A percentile compares a stretch with the other conserved stretches of the same genome.
Evolutionary conservation across 2,329 filamentous ascomycete species (phyloP).

Genomic region (Metarhizium guizhouense): DNA sequence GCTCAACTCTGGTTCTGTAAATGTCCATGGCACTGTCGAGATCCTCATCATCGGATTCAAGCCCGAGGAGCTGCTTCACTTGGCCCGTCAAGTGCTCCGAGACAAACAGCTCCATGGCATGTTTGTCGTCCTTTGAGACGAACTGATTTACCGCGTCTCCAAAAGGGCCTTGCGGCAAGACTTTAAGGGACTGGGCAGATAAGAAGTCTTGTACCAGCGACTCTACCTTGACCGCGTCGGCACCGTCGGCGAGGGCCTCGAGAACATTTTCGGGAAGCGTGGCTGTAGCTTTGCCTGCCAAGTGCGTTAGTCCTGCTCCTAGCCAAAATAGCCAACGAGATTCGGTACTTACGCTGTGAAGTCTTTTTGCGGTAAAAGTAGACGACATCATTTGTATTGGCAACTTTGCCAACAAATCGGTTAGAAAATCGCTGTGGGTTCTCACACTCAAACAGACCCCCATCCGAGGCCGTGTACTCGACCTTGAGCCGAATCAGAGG

Average conservation of each 20-base stretch:
- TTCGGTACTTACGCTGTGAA: conserved; percentile 21
- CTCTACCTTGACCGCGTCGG: conserved; percentile 76
- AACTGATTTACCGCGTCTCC: conserved; percentile 89
- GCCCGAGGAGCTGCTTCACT: conserved; percentile 57
- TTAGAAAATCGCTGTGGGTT: conserved; percentile 96
- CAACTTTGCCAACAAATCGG: conserved; percentile 80
- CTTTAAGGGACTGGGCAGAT: conserved; percentile 77
- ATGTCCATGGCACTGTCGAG: conserved; percentile 66
- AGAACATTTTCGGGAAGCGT: conserved; percentile 56
- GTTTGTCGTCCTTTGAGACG: conserved; percentile 90
- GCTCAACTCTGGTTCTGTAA: conserved; percentile 61
- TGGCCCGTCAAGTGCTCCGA: conserved; percentile 62
- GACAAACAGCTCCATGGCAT: conserved; percentile 78
- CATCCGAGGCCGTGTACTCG: conserved; percentile 78
- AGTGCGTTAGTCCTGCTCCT: conserved; percentile 5
- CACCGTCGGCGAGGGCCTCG: conserved; percentile 36
- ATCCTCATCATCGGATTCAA: conserved; percentile 57
- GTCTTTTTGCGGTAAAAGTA: conserved; percentile 88
- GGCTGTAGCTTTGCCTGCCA: conserved; percentile 21
- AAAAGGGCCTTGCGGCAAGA: conserved; percentile 86
- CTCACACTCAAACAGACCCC: conserved; percentile 79
- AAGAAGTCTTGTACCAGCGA: conserved; percentile 84
- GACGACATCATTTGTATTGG: conserved; percentile 89
- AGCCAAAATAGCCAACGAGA: accelerated
- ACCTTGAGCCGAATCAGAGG: conserved; percentile 86